Conservation (phyloP, 2,329 filamentous ascomycete genomes). For the Pseudonectria buxi region DNA sequence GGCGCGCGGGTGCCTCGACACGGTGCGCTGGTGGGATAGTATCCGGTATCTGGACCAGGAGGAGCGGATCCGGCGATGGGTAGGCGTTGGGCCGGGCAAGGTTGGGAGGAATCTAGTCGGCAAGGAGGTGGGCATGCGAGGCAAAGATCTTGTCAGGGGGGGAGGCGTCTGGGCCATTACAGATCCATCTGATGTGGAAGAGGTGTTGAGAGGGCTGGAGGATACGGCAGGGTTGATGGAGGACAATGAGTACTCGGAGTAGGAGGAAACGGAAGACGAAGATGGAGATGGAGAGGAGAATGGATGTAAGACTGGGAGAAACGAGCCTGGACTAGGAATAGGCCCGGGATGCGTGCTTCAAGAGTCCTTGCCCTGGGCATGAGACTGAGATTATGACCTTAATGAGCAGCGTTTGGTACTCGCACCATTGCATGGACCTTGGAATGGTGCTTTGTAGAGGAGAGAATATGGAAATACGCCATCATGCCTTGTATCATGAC, state of each 20-base stretch:
- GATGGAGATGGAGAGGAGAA: too few species aligned
- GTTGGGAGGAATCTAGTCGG: constrained; percentile 90
- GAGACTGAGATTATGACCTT: too few species aligned
- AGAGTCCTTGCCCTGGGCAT: too few species aligned
- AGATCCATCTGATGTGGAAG: constrained; percentile 68
- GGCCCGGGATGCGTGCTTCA: too few species aligned
- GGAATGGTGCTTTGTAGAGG: too few species aligned
- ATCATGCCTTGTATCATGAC: too few species aligned
- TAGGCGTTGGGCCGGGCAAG: constrained; percentile 89
- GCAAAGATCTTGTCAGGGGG: constrained; percentile 71
- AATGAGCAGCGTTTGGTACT: too few species aligned
- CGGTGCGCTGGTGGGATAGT: constrained; percentile 90
- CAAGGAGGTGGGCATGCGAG: constrained; percentile 86
- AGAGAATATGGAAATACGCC: too few species aligned
- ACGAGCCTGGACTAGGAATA: too few species aligned
- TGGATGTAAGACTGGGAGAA: too few species aligned
- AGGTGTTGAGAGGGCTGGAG: constrained; percentile 57
- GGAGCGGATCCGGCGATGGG: constrained; percentile 72
- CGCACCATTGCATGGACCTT: too few species aligned
- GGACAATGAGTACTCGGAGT: constrained; percentile 36
- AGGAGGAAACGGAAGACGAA: constrained; percentile 4
- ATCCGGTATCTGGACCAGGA: constrained; percentile 85
- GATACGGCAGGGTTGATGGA: constrained; percentile 51
- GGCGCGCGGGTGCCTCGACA: constrained; percentile 79
- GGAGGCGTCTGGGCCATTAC: constrained; percentile 91